Evolutionary conservation across 2,329 filamentous ascomycete genomes (phyloP).

Genomic region (Stemphylium beticola): DNA sequence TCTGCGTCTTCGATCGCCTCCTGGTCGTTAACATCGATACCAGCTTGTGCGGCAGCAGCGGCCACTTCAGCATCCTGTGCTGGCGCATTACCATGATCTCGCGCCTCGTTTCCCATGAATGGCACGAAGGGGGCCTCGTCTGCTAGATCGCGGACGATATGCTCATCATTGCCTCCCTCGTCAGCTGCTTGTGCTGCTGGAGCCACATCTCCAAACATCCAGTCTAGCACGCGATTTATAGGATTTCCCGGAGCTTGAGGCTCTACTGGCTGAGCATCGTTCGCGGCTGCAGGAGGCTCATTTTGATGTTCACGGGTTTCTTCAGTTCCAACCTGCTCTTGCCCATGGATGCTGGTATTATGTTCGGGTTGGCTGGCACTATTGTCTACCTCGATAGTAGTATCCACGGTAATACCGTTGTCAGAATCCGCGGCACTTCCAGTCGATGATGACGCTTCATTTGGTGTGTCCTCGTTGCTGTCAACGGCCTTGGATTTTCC

Average conservation of each 20-base stretch:
- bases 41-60: slow-evolving; percentile 70
- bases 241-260: slow-evolving; percentile 21
- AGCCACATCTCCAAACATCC: slow-evolving; percentile 57
- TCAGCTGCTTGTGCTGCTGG: slow-evolving; percentile 33
- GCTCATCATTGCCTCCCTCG: slow-evolving; percentile 60
- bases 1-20: slow-evolving; percentile 83
- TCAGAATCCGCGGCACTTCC: slow-evolving; percentile 7
- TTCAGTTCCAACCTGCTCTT: slow-evolving; percentile 2
- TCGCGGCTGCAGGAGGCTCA: slow-evolving; percentile 12
- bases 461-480: background rate
- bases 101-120: slow-evolving; percentile 51
- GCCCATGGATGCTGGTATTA: background rate
- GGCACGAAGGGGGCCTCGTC: slow-evolving; percentile 67
- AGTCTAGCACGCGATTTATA: slow-evolving; percentile 50
- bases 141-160: slow-evolving; percentile 64
- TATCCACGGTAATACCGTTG: slow-evolving; percentile 2
- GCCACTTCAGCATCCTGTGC: slow-evolving; percentile 63
- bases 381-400: slow-evolving; percentile 4
- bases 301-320: slow-evolving; percentile 1
- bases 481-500: slow-evolving; percentile 35
- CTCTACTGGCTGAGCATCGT: slow-evolving; percentile 13
- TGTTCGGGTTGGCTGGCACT: slow-evolving; percentile 9
- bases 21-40: slow-evolving; percentile 70
- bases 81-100: slow-evolving; percentile 32
- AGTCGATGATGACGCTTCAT: slow-evolving; percentile 2